Evolutionary conservation across 331 rosid species (phyloP), one percentile per base, ranked within the genome.

Genomic region (Pyrus hybrid): DNA sequence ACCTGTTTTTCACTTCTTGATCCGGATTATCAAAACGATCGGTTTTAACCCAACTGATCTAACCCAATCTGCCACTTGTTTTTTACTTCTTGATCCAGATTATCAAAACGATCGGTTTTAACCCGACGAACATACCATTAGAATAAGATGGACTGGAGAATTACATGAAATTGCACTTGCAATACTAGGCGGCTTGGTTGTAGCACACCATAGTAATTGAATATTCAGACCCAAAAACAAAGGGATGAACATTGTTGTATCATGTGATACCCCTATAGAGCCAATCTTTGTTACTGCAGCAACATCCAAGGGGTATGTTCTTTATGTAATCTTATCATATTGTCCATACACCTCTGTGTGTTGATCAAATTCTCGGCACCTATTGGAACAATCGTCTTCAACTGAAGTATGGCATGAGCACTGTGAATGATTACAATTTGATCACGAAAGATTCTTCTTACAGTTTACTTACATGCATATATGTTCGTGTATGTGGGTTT

Each of bases 241-340:
- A 4, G 43, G 43, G 43, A 37, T 37, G 43, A 37, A 37, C 43
- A 37, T 37, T 37, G 43, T 12, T 9, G 9, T 37, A 9, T 9
- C 4, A 57, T 57, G 63, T 21, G 26, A 56, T 56, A 56, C n/a
- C 81, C 98, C 96, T 33, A 93, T 93, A 74, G 98, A 91, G 78
- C 91, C 97, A 68, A 85, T 91, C 80, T 93, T 93, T 80, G 98
- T 93, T 60, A 87, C 97, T 73, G 96, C 95, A 53, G 97, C 97
- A 75, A 95, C 97, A 72, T 93, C 98, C 21, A 88, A 87, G 77
- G 83, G 98, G 98, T 93, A 88, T 67, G 33, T 49, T 57, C 25
- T 80, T 63, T 54, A 49, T 71, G 49, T 64, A 28, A 69, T 49
- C 73, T 62, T 71, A 70, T 47, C 26, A 5, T 18, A 43, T 41